Evolutionary conservation across 78 protist species (phyloP).

Genomic region (Bigelowiella natans): DNA sequence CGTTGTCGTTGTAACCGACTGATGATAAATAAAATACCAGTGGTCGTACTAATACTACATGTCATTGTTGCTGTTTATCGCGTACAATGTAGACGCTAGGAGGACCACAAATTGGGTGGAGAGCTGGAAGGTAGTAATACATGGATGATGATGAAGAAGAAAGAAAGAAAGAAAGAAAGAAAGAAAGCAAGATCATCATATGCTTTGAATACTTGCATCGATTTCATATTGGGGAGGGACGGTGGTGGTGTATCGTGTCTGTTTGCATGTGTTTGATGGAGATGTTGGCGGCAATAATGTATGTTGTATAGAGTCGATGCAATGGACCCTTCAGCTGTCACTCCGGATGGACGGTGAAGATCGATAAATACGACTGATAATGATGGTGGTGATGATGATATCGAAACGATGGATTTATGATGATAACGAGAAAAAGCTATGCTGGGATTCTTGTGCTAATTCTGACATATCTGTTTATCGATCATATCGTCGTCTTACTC

Average conservation of each 20-base stretch:
- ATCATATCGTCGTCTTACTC: not conserved
- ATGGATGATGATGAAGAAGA: conserved; percentile 31
- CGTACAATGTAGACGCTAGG: too few species aligned
- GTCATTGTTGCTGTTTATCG: too few species aligned
- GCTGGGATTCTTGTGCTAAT: not conserved
- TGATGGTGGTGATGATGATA: not conserved
- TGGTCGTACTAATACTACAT: too few species aligned
- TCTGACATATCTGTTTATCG: not conserved
- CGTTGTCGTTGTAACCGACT: too few species aligned
- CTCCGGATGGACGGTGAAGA: conserved; percentile 5
- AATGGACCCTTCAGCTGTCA: not conserved
- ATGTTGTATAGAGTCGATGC: conserved; percentile 5
- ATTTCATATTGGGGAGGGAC: too few species aligned
- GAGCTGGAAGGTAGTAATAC: conserved; percentile 47
- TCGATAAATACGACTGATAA: not conserved
- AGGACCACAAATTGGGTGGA: conserved; percentile 51
- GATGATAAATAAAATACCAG: too few species aligned
- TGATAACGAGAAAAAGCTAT: not conserved
- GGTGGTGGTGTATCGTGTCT: too few species aligned
- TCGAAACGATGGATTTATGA: not conserved
- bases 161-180: too few species aligned
- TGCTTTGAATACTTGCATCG: too few species aligned
- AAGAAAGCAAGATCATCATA: too few species aligned
- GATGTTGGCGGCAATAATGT: too few species aligned
- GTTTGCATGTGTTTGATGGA: too few species aligned